phyloP scores from a whole-genome alignment of 2,329 filamentous ascomycete species.

The Ophiostoma sp. region DNA sequence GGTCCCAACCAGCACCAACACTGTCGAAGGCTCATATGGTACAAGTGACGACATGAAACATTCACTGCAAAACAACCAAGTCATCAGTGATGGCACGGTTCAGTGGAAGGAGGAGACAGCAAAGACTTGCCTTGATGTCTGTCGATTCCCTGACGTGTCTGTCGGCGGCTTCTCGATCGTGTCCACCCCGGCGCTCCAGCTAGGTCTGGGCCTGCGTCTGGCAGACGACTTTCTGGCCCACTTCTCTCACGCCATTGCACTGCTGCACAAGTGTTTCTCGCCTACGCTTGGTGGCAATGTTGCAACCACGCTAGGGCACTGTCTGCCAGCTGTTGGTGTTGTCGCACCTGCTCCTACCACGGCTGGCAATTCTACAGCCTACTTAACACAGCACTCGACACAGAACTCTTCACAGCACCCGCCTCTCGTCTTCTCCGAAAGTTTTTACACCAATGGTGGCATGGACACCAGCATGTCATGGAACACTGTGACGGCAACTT shows the following conservation, averaged over 20 bases:
- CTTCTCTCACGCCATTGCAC: slow-evolving; percentile 25
- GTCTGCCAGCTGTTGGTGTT: background rate
- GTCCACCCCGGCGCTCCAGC: slow-evolving; percentile 38
- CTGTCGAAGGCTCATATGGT: slow-evolving; percentile 4
- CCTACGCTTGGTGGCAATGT: background rate
- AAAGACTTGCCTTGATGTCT: slow-evolving; percentile 32
- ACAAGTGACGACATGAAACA: slow-evolving; percentile 15
- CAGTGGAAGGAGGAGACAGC: slow-evolving; percentile 23
- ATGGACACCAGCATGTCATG: slow-evolving; percentile 13
- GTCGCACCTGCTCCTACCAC: background rate
- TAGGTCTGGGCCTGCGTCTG: slow-evolving; percentile 40
- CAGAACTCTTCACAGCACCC: background rate
- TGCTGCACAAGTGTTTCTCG: slow-evolving; percentile 14
- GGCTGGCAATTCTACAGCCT: background rate
- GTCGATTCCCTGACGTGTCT: slow-evolving; percentile 39
- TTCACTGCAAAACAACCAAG: background rate
- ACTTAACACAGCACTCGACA: slow-evolving; percentile 6
- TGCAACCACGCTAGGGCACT: background rate
- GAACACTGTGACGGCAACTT: slow-evolving; percentile 3
- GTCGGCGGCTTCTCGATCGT: slow-evolving; percentile 39
- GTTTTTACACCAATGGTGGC: background rate
- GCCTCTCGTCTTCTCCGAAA: slow-evolving; percentile 16
- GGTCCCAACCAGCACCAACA: background rate
- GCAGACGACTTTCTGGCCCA: slow-evolving; percentile 39
- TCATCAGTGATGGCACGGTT: background rate